phyloP scores from a whole-genome alignment of 106 monocot species.

The Dioscorea zingiberensis region DNA sequence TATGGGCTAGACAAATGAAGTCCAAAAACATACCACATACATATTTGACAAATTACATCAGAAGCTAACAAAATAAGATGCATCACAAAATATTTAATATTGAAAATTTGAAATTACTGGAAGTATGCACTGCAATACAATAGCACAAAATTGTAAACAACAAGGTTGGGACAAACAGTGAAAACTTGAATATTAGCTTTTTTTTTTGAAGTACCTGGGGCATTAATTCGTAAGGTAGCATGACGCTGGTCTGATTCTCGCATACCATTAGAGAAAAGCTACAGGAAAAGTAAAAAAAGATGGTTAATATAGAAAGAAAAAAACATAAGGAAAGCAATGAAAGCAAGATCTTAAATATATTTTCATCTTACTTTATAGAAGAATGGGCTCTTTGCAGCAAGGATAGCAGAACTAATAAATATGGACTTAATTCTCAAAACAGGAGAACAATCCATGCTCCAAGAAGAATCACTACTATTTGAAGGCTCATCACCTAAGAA shows the following conservation, averaged over 20 bases:
- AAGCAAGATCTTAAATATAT: neutral
- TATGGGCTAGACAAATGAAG: no score
- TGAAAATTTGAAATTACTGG: no score
- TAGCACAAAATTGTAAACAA: no score
- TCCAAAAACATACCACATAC: no score
- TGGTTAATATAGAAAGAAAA: neutral
- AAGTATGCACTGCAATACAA: no score
- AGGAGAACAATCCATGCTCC: conserved; percentile 46
- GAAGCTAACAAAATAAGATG: no score
- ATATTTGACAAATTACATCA: no score
- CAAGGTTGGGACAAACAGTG: no score
- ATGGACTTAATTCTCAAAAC: conserved; percentile 42
- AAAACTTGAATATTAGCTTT: no score
- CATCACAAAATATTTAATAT: no score
- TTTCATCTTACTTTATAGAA: conserved; percentile 36
- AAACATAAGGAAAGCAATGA: neutral
- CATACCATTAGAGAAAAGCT: conserved; percentile 90
- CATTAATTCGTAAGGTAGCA: conserved; percentile 62
- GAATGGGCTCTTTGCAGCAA: conserved; percentile 54
- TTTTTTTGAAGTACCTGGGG: conserved; percentile 41
- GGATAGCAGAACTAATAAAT: conserved; percentile 50
- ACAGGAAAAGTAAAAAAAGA: conserved; percentile 1
- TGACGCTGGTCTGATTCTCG: conserved; percentile 72
- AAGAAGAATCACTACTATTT: conserved; percentile 39
- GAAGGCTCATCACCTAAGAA: conserved; percentile 30